These are phyloP conservation scores for Auriculariales sp. DNA, from an alignment of 768 basidiomycete genomes.

Conservation along the genomic window DNA sequence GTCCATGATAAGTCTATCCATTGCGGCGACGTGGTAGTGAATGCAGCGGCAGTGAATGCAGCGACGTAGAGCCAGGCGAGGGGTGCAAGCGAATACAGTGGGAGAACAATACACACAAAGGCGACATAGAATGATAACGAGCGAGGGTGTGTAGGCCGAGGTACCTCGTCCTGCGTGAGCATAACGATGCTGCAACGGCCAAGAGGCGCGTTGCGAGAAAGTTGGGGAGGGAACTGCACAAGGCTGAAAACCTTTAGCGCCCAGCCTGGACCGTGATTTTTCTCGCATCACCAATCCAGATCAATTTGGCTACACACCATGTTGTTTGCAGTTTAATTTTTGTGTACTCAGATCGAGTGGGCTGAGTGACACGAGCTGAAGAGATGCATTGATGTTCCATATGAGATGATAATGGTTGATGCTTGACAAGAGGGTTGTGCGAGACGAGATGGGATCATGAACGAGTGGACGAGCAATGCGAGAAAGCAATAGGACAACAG, in stretches of 20 bases:
- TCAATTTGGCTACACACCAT: neutral
- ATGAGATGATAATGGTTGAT: no score
- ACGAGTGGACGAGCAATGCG: no score
- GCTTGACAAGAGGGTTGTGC: no score
- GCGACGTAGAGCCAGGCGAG: conserved; percentile 55
- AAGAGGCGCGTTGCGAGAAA: conserved; percentile 5
- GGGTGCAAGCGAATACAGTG: conserved; percentile 49
- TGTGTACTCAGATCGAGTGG: no score
- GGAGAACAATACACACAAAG: conserved; percentile 39
- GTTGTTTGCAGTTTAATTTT: no score
- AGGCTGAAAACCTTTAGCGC: no score
- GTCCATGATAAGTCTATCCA: conserved; percentile 26
- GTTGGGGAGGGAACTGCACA: conserved; percentile 11
- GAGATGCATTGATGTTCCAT: no score
- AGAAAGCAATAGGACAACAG: no score
- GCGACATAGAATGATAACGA: conserved; percentile 42
- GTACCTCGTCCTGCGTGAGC: conserved; percentile 13
- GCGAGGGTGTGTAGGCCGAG: conserved; percentile 23
- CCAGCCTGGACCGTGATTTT: neutral
- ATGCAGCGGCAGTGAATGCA: no score
- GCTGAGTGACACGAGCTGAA: no score
- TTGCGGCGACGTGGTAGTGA: conserved; percentile 27
- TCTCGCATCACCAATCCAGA: neutral
- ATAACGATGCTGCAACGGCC: conserved; percentile 21
- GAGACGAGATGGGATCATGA: no score